These are phyloP conservation scores for Babesia bigemina DNA, from an alignment of 169 alveolate genomes.

Conservation along the genomic window DNA sequence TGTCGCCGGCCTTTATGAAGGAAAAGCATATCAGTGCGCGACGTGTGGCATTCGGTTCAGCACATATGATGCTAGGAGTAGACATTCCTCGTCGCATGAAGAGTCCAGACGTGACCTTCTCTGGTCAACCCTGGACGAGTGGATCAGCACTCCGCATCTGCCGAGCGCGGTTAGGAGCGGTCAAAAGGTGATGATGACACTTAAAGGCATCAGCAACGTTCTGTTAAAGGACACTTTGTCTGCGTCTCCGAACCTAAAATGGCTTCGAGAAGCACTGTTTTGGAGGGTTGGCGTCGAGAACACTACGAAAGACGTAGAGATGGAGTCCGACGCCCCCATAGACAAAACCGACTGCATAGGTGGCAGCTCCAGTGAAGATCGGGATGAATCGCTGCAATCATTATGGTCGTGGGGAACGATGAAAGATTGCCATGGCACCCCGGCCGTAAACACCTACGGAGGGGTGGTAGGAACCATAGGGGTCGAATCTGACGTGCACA, in stretches of 20 bases:
- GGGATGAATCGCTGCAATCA: background rate
- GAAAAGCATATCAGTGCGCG: conserved; percentile 37
- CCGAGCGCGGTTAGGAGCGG: conserved; percentile 5
- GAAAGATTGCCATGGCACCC: conserved; percentile 14
- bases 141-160: conserved; percentile 35
- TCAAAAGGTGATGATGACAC: conserved; percentile 19
- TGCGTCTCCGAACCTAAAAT: conserved; percentile 5
- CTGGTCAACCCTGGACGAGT: conserved; percentile 57
- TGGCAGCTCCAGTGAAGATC: background rate
- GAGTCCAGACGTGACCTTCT: conserved; percentile 18
- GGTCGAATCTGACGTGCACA: background rate
- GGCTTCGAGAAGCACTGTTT: conserved; percentile 39
- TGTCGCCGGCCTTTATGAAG: conserved; percentile 29
- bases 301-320: background rate
- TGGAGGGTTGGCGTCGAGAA: conserved; percentile 2
- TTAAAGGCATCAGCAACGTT: conserved; percentile 9
- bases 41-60: conserved; percentile 53
- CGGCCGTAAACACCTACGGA: background rate
- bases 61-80: conserved; percentile 17
- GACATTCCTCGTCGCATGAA: conserved; percentile 48
- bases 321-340: conserved; percentile 1
- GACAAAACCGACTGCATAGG: too few species aligned
- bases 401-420: conserved; percentile 70
- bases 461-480: background rate
- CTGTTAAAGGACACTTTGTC: background rate